Evolutionary conservation across 768 basidiomycete genomes (phyloP), one percentile per base, ranked within the genome.

Genomic region (Xerocomellus chrysenteron): DNA sequence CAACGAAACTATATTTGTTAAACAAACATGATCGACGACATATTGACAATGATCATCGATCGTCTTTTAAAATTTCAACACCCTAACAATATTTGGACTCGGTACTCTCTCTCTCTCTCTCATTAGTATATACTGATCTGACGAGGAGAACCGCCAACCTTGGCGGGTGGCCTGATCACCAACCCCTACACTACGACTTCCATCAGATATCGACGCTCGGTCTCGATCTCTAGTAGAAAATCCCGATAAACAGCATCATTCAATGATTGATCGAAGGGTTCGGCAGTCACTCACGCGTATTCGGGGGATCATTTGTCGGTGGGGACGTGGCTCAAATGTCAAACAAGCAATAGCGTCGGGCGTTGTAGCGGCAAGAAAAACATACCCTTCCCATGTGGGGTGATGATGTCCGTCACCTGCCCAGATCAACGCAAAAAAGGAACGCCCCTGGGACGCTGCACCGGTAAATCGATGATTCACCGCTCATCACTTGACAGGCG

Each of bases 211-310:
- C 10, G 16, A 35, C 24, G 17, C 54, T 55, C 26, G 41, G 43
- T 54, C 33, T 36, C 40, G 26, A 55, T 55, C 28, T 35, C 33
- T 5, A 30, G 9, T 32, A 0, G 21, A 16, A 33, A n/a, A 35
- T 28, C 14, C 16, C 19, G 42, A 13, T 33, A 28, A 56, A 56
- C 21, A 35, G 33, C 35, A 56, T 56, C 54, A 55, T 55, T 42
- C 14, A 26, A 28, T 28, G 53, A 55, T 39, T 28, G 53, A 44
- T 45, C 28, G 35, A 7, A 11, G 19, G 32, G 21, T 16, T 11
- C 17, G 21, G 5, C 10, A 24, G 21, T 24, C 35, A 17, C n/a
- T 9, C 14, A 30, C 26, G 26, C 35, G 17, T 21, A 21, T 21
- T 21, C 21, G 21, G 21, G 2, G 2, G 21, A 21, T 21, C 21